Base-by-base conservation (phyloP, 495 filamentous ascomycete species). In the Pseudoneurospora amorphoporcata region DNA sequence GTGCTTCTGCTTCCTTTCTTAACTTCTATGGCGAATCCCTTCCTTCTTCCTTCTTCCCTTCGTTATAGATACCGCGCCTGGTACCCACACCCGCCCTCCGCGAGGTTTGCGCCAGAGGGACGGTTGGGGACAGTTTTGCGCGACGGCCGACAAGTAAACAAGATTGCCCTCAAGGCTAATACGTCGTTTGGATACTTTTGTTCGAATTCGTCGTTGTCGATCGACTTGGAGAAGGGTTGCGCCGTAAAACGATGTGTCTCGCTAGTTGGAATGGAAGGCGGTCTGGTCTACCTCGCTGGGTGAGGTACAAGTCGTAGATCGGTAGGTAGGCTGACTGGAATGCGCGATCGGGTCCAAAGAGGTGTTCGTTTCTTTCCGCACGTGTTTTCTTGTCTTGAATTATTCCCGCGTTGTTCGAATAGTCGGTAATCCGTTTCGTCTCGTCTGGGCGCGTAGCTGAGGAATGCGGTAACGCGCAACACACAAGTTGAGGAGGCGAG, bases 1-100 rank as follows among this genome's bases (percentile, higher is more conserved):
- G 73, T 71, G 77, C 73, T 78, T 72, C 75, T 71, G 77, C 74
- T 78, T 72, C 73, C 77, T 77, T 77, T 6, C 74, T 72, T 72
- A 42, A 69, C 70, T 29, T 53, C 41, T 23, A 39, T 68, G 47
- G 10, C 9, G 37, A n/a, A 37, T 69, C 42, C 14, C 65, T 68
- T 71, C 12, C 68, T 23, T 53, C 43, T 61, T 32, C 41, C 29
- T 37, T 19, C 29, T 37, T 19, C 19, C 23, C 58, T 61, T 41
- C 38, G 45, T n/a, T 32, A 38, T 68, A 37, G 40, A 69, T 71
- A 68, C 45, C 71, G 73, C 73, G 69, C 68, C 38, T 71, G 70
- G 72, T 77, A 74, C 77, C 82, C 83, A 80, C 76, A 77, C 76
- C 82, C 77, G 82, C 78, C 82, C 81, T 79, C 82, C 81, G 78